Conservation (phyloP, 2,329 filamentous ascomycete species). For the Diplodia intermedia region DNA sequence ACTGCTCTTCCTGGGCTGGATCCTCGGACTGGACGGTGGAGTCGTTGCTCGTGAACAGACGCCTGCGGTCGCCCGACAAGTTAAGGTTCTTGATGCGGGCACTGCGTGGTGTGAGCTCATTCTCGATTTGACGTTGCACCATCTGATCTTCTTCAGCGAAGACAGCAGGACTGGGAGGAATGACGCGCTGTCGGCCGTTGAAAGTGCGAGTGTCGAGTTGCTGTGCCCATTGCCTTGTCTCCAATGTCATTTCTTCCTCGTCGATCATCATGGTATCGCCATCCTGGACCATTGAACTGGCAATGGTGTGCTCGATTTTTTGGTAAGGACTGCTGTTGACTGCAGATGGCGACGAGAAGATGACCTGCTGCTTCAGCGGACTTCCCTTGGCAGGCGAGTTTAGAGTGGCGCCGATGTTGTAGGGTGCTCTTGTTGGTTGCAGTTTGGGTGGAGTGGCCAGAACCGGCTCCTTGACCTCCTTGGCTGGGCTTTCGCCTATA, state of each 20-base stretch:
- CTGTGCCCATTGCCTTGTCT: constrained; percentile 1
- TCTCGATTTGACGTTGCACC: constrained; percentile 25
- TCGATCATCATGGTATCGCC: background rate
- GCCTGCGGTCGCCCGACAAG: background rate
- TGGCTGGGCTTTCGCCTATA: constrained; percentile 41
- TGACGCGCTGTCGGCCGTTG: constrained; percentile 12
- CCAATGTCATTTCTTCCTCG: constrained; percentile 7
- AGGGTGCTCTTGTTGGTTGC: constrained; percentile 18
- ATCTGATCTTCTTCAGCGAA: constrained; percentile 21
- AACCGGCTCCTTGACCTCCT: constrained; percentile 3
- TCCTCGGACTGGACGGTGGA: background rate
- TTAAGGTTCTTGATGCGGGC: constrained; percentile 4
- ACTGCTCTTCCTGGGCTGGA: background rate
- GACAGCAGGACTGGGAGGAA: constrained; percentile 13
- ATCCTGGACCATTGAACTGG: constrained; percentile 24
- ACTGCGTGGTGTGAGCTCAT: constrained; percentile 19
- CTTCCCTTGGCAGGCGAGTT: constrained; percentile 25
- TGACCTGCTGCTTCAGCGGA: constrained; percentile 28
- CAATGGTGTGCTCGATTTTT: constrained; percentile 23
- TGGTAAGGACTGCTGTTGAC: constrained; percentile 29
- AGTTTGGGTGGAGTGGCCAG: constrained; percentile 10
- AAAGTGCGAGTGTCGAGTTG: background rate
- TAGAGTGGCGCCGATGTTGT: constrained; percentile 15
- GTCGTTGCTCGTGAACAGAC: background rate
- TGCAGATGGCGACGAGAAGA: constrained; percentile 30